A percentile compares a stretch with the other conserved stretches of the same genome.
Evolutionary conservation across 345 rosid species (phyloP).

Genomic region (Syzygium aqueum): DNA sequence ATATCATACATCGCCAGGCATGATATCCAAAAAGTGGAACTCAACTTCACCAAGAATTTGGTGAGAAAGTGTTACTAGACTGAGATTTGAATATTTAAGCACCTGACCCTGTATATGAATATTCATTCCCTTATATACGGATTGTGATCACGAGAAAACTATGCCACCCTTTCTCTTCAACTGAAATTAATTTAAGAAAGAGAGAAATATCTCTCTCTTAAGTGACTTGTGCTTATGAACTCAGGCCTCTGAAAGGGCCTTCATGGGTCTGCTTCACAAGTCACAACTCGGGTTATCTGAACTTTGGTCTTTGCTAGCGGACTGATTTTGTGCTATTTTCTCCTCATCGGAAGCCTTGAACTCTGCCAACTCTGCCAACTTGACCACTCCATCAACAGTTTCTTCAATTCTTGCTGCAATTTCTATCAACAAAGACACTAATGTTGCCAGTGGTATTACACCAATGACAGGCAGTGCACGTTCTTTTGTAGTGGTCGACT

Average conservation of each 20-base stretch:
- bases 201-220: background rate
- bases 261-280: background rate
- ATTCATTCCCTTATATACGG: background rate
- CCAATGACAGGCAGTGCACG: slow-evolving; percentile 26
- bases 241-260: slow-evolving; percentile 8
- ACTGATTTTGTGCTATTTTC: slow-evolving; percentile 4
- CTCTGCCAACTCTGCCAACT: slow-evolving; percentile 41
- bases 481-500: background rate
- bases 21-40: background rate
- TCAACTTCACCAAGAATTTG: background rate
- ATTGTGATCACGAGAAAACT: background rate
- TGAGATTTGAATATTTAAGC: background rate
- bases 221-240: background rate
- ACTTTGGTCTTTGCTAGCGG: background rate
- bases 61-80: background rate
- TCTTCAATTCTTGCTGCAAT: slow-evolving; percentile 43
- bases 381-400: slow-evolving; percentile 31
- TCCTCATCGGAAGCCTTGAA: slow-evolving; percentile 33
- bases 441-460: slow-evolving; percentile 48
- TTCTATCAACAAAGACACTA: slow-evolving; percentile 47
- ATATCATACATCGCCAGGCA: background rate
- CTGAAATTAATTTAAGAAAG: background rate
- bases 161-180: background rate
- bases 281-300: background rate
- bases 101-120: background rate